Evolutionary conservation across 2,329 filamentous ascomycete genomes (phyloP), one percentile per base, ranked within the genome.

Genomic region (Pseudogymnoascus sp.): DNA sequence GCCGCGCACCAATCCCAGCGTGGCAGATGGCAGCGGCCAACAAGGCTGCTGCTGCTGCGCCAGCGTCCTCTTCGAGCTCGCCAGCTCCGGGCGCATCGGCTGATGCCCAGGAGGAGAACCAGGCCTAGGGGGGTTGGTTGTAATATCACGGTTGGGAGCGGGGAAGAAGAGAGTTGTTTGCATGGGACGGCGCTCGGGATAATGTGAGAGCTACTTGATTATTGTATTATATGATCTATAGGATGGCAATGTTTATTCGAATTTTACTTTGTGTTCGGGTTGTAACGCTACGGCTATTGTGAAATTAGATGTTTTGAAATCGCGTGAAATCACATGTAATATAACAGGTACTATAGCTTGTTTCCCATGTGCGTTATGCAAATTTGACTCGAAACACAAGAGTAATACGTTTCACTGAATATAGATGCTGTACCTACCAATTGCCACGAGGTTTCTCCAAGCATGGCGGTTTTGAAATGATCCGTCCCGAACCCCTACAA

Each of bases 11-110:
- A 9, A 92, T 92, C 66, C 89, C 89, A 4, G 83, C 88, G 4
- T 92, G 89, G 89, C 89, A 92, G 74, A 82, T 90, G 79, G 86
- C 87, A 57, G 85, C 86, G 70, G 78, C 84, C 32, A 85, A 81
- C 68, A 83, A 81, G 73, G 64, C 64, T 35, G 59, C 59, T 22
- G 38, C 47, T 25, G 54, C 57, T 7, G 25, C 59, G 8, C 34
- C 37, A 22, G 39, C 59, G 28, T 18, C 59, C 18, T 47, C 41
- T 25, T 28, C 41, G 22, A 47, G 41, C 22, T 16, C 41, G 20
- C 41, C 41, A 47, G 41, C 41, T 28, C 9, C 41, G 14, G 22
- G 41, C 41, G 20, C 41, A 22, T 47, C 41, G 12, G 30, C 30
- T 4, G 41, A 47, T 11, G 41, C 41, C 9, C 41, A 47, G 14